These are phyloP conservation scores for Papiliotrema fonsecae DNA, from an alignment of 1,284 basidiomycete genomes.

Conservation along the genomic window DNA sequence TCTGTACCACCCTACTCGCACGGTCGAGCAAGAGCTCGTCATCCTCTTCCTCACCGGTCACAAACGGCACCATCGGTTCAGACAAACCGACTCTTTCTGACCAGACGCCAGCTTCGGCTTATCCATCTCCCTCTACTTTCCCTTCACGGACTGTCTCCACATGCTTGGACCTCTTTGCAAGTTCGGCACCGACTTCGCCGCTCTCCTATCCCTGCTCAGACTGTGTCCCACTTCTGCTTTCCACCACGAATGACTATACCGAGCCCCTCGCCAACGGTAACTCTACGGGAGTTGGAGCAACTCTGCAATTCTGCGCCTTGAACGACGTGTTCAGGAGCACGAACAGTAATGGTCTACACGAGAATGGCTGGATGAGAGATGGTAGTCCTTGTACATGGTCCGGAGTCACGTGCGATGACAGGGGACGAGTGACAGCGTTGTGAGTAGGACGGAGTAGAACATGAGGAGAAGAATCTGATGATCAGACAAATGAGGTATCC, in stretches of 20 bases:
- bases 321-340: constrained; percentile 30
- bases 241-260: constrained; percentile 37
- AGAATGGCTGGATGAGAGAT: constrained; percentile 27
- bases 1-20: constrained; percentile 30
- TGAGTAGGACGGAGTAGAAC: constrained; percentile 16
- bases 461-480: not conserved
- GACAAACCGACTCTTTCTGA: constrained; percentile 1
- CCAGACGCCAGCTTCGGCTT: constrained; percentile 12
- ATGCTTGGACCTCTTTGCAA: constrained; percentile 33
- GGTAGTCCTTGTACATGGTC: constrained; percentile 40
- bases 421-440: constrained; percentile 34
- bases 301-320: constrained; percentile 46
- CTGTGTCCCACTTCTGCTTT: constrained; percentile 32
- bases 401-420: constrained; percentile 39
- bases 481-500: constrained; percentile 36
- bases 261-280: constrained; percentile 21
- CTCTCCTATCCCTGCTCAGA: constrained; percentile 33
- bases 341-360: constrained; percentile 7
- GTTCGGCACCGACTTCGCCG: constrained; percentile 26
- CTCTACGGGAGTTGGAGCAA: constrained; percentile 37
- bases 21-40: not conserved
- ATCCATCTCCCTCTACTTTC: constrained; percentile 2
- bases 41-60: constrained; percentile 3
- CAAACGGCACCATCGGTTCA: not conserved
- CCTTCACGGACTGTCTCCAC: constrained; percentile 25